Evolutionary conservation across 2,329 filamentous ascomycete species (phyloP).

Genomic region (Neonectria punicea): DNA sequence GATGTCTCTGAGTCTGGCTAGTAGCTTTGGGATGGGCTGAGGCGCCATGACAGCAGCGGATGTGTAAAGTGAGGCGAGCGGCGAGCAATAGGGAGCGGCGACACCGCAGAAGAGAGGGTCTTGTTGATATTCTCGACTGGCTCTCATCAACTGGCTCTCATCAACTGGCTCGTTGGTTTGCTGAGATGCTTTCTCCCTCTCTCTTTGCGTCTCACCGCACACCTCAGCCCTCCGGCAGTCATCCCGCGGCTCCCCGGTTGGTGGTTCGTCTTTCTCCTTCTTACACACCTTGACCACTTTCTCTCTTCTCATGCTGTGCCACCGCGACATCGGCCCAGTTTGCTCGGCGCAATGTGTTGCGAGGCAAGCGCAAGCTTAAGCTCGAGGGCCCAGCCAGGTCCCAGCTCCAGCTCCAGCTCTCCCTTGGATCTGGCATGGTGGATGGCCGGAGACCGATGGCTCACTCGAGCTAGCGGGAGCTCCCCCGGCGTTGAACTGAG

Average conservation of each 20-base stretch:
- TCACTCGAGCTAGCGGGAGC: slow-evolving; percentile 40
- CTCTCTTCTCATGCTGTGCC: neutral
- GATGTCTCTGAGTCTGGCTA: neutral
- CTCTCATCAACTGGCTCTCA: neutral
- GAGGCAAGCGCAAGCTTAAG: neutral
- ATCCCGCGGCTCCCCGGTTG: slow-evolving; percentile 38
- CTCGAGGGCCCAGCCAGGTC: neutral
- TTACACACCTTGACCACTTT: slow-evolving; percentile 1
- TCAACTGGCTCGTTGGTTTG: neutral
- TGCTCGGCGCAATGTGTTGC: neutral
- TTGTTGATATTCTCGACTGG: neutral
- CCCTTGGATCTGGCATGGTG: neutral
- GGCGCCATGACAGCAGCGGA: slow-evolving; percentile 1
- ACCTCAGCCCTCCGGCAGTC: slow-evolving; percentile 33
- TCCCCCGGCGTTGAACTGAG: slow-evolving; percentile 36
- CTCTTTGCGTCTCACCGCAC: slow-evolving; percentile 35
- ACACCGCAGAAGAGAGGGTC: neutral
- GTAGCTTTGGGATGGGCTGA: slow-evolving; percentile 5
- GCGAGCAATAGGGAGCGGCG: neutral
- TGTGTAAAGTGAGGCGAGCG: slow-evolving; percentile 6
- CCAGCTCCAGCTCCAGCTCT: slow-evolving; percentile 15
- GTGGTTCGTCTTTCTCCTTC: slow-evolving; percentile 27
- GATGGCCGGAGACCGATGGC: slow-evolving; percentile 11
- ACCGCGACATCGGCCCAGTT: slow-evolving; percentile 4
- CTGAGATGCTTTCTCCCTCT: neutral